Percentiles rank a stretch among this genome's conserved stretches.
Conservation (phyloP, 768 basidiomycete genomes). For the Russula brevipes region DNA sequence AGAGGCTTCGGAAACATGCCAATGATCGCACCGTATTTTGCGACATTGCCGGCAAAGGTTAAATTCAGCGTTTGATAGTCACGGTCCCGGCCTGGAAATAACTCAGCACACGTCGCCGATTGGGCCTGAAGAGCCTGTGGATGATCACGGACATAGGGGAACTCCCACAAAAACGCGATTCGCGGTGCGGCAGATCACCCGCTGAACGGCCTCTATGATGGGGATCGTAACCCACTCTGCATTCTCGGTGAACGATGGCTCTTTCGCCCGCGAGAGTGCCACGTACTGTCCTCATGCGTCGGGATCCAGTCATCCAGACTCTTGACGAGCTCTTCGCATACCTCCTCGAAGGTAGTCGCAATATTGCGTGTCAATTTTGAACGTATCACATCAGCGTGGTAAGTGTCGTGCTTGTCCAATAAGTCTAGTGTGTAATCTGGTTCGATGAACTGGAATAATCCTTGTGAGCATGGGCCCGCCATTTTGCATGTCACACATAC, state of each 20-base stretch:
- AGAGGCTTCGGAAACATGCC: constrained; percentile 34
- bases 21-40: constrained; percentile 29
- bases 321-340: constrained; percentile 28
- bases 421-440: constrained; percentile 36
- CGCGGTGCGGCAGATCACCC: constrained; percentile 30
- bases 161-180: constrained; percentile 36
- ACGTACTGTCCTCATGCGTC: constrained; percentile 20
- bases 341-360: constrained; percentile 24
- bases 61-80: constrained; percentile 33
- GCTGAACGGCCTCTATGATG: constrained; percentile 26
- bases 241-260: constrained; percentile 26
- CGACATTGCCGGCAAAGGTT: constrained; percentile 33
- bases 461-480: not conserved
- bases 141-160: constrained; percentile 31
- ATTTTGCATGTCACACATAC: constrained; percentile 29
- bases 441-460: constrained; percentile 31
- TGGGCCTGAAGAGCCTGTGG: not conserved
- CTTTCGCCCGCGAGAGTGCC: not conserved
- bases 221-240: constrained; percentile 29
- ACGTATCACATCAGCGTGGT: constrained; percentile 28
- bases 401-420: constrained; percentile 19
- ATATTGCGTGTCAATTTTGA: constrained; percentile 31
- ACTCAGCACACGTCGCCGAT: not conserved
- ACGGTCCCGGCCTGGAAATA: constrained; percentile 29
- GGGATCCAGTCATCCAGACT: constrained; percentile 33